These are phyloP conservation scores for Sporothrix pallida DNA, from an alignment of 2,329 filamentous ascomycete genomes.

Conservation along the genomic window DNA sequence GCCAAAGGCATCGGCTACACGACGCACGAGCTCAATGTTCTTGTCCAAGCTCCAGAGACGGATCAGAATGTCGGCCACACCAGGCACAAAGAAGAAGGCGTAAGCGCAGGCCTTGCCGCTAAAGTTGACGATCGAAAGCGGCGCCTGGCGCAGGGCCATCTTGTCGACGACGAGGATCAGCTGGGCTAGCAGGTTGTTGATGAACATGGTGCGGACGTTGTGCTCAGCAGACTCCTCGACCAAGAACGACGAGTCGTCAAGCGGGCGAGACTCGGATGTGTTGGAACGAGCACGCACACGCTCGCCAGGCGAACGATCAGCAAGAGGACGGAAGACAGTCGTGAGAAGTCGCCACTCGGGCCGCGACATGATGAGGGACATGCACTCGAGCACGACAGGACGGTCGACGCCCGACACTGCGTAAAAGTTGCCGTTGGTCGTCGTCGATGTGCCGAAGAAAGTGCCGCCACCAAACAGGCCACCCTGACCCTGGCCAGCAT, in stretches of 20 bases:
- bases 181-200: conserved; percentile 79
- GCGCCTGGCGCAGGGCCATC: conserved; percentile 76
- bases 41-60: conserved; percentile 73
- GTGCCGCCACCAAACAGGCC: conserved; percentile 31
- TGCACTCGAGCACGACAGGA: conserved; percentile 77
- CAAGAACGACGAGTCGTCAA: conserved; percentile 60
- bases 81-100: conserved; percentile 90
- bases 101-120: conserved; percentile 90
- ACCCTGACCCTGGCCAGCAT: conserved; percentile 34
- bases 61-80: conserved; percentile 81
- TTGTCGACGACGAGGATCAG: conserved; percentile 88
- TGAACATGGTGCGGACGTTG: conserved; percentile 86
- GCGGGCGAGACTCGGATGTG: conserved; percentile 67
- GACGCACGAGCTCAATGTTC: conserved; percentile 69
- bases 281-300: conserved; percentile 53
- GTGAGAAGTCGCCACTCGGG: conserved; percentile 83
- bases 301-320: conserved; percentile 59
- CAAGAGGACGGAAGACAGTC: conserved; percentile 68
- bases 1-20: conserved; percentile 72
- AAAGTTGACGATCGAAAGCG: conserved; percentile 75
- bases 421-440: conserved; percentile 60
- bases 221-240: conserved; percentile 74
- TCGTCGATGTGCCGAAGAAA: conserved; percentile 38
- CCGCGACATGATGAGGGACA: conserved; percentile 82
- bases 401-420: conserved; percentile 84